Conservation (phyloP, 2,329 filamentous ascomycete species). For the Neopestalotiopsis sp. region DNA sequence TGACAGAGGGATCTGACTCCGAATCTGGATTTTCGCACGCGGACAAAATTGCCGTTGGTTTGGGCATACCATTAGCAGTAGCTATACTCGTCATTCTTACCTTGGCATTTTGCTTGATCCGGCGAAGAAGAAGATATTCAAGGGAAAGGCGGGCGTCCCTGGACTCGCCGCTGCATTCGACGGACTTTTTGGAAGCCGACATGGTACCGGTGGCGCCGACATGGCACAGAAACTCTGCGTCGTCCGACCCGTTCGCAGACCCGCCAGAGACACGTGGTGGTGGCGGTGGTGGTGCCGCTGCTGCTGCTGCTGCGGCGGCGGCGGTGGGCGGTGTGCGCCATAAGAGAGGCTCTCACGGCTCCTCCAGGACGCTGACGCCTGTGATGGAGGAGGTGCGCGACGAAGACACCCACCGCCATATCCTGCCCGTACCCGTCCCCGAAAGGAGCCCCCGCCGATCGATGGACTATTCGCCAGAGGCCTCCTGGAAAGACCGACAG, state of each 20-base stretch:
- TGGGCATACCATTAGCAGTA: not conserved
- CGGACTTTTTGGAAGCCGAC: not conserved
- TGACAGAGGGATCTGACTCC: not conserved
- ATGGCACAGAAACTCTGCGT: not conserved
- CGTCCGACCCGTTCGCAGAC: constrained; percentile 1
- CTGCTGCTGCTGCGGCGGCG: no score
- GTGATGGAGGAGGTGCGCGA: not conserved
- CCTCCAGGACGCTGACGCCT: not conserved
- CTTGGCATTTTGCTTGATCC: not conserved
- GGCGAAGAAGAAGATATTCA: not conserved
- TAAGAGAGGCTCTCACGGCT: not conserved
- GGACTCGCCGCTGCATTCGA: not conserved
- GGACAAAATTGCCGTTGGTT: not conserved
- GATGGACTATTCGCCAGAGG: not conserved
- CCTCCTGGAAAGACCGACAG: not conserved
- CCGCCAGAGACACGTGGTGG: not conserved
- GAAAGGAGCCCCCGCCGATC: not conserved
- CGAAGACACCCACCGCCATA: not conserved
- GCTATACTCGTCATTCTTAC: not conserved
- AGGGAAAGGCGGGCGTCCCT: not conserved
- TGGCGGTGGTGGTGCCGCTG: no score
- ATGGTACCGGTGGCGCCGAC: not conserved
- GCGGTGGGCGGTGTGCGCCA: not conserved
- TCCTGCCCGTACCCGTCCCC: not conserved
- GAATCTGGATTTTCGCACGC: not conserved